These are phyloP conservation scores for Breynia disticha DNA, from an alignment of 441 rosid species.

Conservation along the genomic window DNA sequence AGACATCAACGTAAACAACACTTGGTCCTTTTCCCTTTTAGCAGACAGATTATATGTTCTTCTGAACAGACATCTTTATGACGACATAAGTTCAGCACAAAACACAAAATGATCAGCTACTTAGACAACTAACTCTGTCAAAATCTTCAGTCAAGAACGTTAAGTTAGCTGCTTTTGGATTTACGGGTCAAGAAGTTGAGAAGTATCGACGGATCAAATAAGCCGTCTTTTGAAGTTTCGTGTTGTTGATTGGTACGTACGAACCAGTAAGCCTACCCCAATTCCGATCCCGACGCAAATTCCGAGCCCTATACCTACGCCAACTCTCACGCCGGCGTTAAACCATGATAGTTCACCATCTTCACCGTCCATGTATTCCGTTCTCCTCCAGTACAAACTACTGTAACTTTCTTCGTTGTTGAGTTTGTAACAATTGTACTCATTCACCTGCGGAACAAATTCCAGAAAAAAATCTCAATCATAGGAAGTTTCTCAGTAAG, in stretches of 20 bases:
- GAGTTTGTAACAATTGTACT: constrained; percentile 40
- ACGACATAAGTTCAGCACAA: not conserved
- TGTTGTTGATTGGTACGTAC: constrained; percentile 61
- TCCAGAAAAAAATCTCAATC: too few species aligned
- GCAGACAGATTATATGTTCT: constrained; percentile 4
- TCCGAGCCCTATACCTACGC: constrained; percentile 89
- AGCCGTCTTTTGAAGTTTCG: constrained; percentile 59
- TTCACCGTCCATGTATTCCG: constrained; percentile 43
- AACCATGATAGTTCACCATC: constrained; percentile 91
- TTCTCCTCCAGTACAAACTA: constrained; percentile 62
- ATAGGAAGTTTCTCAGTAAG: too few species aligned
- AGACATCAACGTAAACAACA: too few species aligned
- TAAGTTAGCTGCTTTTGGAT: constrained; percentile 20
- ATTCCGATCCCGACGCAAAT: constrained; percentile 69
- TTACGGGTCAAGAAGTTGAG: not conserved
- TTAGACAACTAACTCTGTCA: constrained; percentile 24
- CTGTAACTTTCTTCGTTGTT: constrained; percentile 43
- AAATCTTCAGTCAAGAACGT: constrained; percentile 31
- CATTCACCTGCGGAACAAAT: constrained; percentile 28
- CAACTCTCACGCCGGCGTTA: constrained; percentile 87
- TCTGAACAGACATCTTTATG: constrained; percentile 6
- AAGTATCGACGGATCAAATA: constrained; percentile 17
- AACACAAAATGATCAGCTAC: constrained; percentile 10
- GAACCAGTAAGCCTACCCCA: constrained; percentile 77
- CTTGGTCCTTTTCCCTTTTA: not conserved